Percentiles rank a stretch among this genome's conserved stretches.
phyloP scores from a whole-genome alignment of 306 rosid genomes.

The Acacia melanoxylon region DNA sequence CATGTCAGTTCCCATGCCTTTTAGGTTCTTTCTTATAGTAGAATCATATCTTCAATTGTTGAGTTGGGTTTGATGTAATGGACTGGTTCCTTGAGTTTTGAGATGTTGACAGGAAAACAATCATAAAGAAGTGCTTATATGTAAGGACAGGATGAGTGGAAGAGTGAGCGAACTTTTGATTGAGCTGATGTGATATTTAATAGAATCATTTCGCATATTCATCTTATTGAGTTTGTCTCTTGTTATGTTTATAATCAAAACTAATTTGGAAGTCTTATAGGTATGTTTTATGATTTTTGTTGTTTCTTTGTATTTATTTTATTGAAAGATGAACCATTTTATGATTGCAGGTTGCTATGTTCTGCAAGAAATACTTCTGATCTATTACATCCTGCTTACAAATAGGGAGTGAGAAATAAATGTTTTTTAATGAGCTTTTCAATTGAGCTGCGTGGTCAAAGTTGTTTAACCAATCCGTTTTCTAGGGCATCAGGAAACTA shows the following conservation, averaged over 20 bases:
- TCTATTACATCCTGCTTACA: background rate
- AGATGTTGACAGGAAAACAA: background rate
- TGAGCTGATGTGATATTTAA: background rate
- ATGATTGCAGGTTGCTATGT: conserved; percentile 15
- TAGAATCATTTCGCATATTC: background rate
- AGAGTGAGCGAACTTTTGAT: background rate
- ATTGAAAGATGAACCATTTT: background rate
- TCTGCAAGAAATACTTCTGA: conserved; percentile 13
- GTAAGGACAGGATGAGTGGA: background rate
- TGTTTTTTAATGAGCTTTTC: background rate
- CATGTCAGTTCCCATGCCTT: background rate
- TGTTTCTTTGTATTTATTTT: background rate
- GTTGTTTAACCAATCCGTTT: background rate
- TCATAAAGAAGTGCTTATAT: background rate
- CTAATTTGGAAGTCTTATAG: background rate
- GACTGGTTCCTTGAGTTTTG: background rate
- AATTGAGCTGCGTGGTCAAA: background rate
- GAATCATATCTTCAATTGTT: background rate
- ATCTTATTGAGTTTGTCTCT: background rate
- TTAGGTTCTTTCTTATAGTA: background rate
- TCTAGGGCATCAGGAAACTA: background rate
- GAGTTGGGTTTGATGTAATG: background rate
- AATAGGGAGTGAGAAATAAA: background rate
- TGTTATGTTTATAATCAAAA: background rate
- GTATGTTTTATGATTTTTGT: background rate